These are phyloP conservation scores for Lasiosphaeria ovina DNA, from an alignment of 495 filamentous ascomycete species.

Conservation along the genomic window DNA sequence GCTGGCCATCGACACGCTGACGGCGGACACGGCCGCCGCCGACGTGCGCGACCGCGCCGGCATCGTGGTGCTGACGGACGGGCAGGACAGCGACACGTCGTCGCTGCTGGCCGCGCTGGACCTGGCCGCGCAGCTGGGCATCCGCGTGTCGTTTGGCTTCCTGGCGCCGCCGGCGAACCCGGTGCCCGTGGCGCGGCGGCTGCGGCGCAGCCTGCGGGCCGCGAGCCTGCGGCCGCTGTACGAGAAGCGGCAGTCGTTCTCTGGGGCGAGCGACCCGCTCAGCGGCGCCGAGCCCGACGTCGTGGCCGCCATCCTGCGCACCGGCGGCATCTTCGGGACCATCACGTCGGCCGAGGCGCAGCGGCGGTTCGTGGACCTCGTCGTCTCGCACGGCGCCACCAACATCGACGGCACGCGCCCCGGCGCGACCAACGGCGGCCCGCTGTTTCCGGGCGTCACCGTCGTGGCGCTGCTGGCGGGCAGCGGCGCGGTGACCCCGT, in stretches of 20 bases:
- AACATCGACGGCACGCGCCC: not conserved
- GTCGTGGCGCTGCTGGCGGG: not conserved
- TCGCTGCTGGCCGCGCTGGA: not conserved
- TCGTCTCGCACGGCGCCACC: not conserved
- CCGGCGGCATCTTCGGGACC: slow-evolving; percentile 3
- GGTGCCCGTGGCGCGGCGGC: not conserved
- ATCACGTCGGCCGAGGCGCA: slow-evolving; percentile 6
- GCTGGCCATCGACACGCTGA: not conserved
- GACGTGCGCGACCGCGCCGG: not conserved
- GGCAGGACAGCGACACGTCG: not conserved
- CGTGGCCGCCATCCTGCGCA: not conserved
- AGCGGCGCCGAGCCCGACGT: not conserved
- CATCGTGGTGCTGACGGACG: not conserved
- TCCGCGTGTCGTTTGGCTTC: slow-evolving; percentile 4
- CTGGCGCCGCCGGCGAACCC: not conserved
- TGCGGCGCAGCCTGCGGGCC: not conserved
- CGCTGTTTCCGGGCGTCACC: not conserved
- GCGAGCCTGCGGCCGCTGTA: not conserved
- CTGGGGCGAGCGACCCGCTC: no score
- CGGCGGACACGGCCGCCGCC: not conserved
- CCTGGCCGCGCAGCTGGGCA: not conserved
- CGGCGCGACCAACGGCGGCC: not conserved
- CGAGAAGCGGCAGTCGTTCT: no score
- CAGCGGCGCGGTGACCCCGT: not conserved
- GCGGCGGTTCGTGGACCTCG: slow-evolving; percentile 1